These are phyloP conservation scores for Solanum sitiens DNA, from an alignment of 257 asterid species.

Conservation along the genomic window DNA sequence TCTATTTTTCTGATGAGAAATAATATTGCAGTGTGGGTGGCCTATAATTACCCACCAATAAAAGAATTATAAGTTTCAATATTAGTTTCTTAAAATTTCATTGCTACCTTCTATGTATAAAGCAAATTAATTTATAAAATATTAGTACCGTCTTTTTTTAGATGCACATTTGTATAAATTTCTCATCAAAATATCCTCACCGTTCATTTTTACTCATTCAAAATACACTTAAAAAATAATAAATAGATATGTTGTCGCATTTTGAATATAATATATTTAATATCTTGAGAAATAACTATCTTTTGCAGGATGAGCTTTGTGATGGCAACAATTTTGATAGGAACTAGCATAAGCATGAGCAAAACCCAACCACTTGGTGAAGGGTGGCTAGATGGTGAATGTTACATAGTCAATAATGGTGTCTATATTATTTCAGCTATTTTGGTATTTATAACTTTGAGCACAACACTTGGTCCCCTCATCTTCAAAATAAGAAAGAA, in stretches of 20 bases:
- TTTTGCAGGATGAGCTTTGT: neutral
- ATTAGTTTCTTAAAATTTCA: neutral
- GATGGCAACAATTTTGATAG: neutral
- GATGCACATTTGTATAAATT: neutral
- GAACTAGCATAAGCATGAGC: neutral
- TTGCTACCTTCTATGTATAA: neutral
- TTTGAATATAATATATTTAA: too few species aligned
- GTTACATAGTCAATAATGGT: constrained; percentile 1
- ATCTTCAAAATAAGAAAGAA: neutral
- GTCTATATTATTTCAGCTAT: neutral
- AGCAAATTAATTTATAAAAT: too few species aligned
- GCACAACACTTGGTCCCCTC: neutral
- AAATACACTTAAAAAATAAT: too few species aligned
- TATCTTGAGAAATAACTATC: neutral
- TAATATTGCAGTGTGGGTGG: neutral
- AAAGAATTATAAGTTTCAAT: neutral
- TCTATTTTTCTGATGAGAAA: neutral
- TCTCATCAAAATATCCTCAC: neutral
- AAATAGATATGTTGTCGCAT: too few species aligned
- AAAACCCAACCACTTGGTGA: neutral
- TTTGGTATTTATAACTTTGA: neutral
- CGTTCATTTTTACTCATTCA: too few species aligned
- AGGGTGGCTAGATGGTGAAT: constrained; percentile 5
- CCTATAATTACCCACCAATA: neutral
- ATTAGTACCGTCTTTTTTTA: too few species aligned